Conservation (phyloP, 2,329 filamentous ascomycete genomes). For the Tympanopsis confertula region DNA sequence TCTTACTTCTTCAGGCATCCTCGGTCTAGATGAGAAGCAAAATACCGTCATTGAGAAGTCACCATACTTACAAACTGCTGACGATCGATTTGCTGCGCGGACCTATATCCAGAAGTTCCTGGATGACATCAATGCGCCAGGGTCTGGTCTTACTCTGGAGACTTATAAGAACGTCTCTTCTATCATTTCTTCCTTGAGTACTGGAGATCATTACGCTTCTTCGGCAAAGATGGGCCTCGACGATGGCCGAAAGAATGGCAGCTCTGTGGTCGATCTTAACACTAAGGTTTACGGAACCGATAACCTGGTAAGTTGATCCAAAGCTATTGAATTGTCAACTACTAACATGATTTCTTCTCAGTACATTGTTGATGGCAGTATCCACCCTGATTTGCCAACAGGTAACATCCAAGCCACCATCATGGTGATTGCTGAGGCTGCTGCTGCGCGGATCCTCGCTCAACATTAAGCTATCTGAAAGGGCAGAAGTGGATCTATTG, state of each 20-base stretch:
- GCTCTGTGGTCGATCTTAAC: neutral
- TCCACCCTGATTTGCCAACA: slow-evolving; percentile 58
- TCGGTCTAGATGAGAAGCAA: slow-evolving; percentile 10
- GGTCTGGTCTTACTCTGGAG: neutral
- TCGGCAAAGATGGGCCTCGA: neutral
- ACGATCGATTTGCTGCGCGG: slow-evolving; percentile 8
- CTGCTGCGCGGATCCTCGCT: slow-evolving; percentile 36
- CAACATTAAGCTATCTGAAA: too few relatives aligned
- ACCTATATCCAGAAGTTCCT: slow-evolving; percentile 5
- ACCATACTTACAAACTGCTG: slow-evolving; percentile 10
- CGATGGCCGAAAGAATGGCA: neutral
- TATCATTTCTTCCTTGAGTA: neutral
- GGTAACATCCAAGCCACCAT: slow-evolving; percentile 58
- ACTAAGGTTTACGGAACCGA: slow-evolving; percentile 1
- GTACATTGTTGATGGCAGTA: slow-evolving; percentile 48
- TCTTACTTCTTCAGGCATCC: slow-evolving; percentile 9
- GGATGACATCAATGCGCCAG: neutral
- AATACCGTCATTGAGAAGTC: slow-evolving; percentile 9
- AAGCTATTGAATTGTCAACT: neutral
- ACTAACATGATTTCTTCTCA: slow-evolving; percentile 39
- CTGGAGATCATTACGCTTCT: neutral
- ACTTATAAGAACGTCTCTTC: slow-evolving; percentile 7
- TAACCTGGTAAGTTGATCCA: neutral
- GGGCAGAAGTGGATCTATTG: too few relatives aligned
- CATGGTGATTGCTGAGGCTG: slow-evolving; percentile 52